Evolutionary conservation across 1,139 yeast genomes (phyloP).

Genomic region (Sugiyamaella sp.): DNA sequence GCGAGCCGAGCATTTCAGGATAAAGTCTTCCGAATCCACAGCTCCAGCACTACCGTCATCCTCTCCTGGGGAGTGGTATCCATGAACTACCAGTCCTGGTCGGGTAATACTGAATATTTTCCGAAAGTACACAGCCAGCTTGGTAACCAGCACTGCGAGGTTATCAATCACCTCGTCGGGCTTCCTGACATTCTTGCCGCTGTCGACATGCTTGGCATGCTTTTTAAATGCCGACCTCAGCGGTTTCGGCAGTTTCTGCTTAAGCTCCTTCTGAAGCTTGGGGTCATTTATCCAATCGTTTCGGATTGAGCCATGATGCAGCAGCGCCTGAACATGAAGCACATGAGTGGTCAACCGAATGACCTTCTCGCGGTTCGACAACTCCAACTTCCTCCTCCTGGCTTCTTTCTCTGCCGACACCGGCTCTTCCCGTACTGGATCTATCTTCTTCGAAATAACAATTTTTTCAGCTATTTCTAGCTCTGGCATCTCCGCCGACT

Average conservation of each 20-base stretch:
- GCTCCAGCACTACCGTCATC: neutral
- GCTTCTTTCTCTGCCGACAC: slow-evolving; percentile 11
- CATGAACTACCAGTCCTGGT: slow-evolving; percentile 14
- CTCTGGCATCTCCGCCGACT: neutral
- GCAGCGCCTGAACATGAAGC: slow-evolving; percentile 16
- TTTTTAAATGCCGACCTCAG: slow-evolving; percentile 17
- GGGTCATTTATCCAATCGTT: slow-evolving; percentile 22
- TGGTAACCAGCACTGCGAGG: slow-evolving; percentile 10
- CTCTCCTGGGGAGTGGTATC: slow-evolving; percentile 3
- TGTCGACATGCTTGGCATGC: slow-evolving; percentile 17
- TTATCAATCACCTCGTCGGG: slow-evolving; percentile 15
- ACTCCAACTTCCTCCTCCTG: slow-evolving; percentile 6
- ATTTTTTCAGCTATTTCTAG: slow-evolving; percentile 7
- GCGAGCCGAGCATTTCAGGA: slow-evolving; percentile 6
- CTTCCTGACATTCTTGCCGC: slow-evolving; percentile 13
- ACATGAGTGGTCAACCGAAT: slow-evolving; percentile 18
- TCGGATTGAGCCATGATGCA: slow-evolving; percentile 20
- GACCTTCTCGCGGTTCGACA: slow-evolving; percentile 9
- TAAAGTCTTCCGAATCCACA: slow-evolving; percentile 3
- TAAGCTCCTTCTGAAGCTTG: slow-evolving; percentile 17
- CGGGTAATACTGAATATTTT: neutral
- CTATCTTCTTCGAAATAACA: slow-evolving; percentile 6
- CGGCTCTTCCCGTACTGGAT: neutral
- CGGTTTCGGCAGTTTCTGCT: slow-evolving; percentile 16
- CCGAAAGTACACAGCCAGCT: slow-evolving; percentile 17